Base-by-base conservation (phyloP, 108 stramenopile species). In the Cylindrotheca closterium region DNA sequence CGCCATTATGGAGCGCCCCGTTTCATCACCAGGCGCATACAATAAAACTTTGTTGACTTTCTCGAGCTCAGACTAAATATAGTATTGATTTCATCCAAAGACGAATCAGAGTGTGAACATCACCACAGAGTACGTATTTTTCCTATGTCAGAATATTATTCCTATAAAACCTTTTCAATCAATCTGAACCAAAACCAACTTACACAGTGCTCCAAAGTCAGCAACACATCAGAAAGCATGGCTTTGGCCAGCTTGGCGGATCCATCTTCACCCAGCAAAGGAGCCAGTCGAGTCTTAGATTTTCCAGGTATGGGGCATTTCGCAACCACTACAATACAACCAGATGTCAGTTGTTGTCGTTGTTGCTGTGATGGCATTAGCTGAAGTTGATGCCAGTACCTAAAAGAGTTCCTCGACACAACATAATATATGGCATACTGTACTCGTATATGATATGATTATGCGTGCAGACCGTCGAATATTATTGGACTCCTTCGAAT, bases 211-310 rank as follows among this genome's bases (percentile, higher is more conserved):
- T 75, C 68, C 49, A 87, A 58, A 0, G 79, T 77, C 25, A 71
- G 29, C 12, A 93, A 60, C 26, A 90, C 76, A 65, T 93, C 92
- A 49, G 83, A 87, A 0, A 93, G 73, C 92, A 93, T 93, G 37
- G 85, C 83, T 30, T 73, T 75, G 21, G 92, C 92, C 29, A 93
- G 59, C 2, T 30, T 26, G 21, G 87, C 85, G 15, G 88, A 74
- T n/a, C 92, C 92, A 22, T 85, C 78, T 7, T 75, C 68, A 0
- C 86, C 86, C 48, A 88, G 50, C 30, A 84, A 33, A 2, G 85
- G 81, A 50, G 73, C 67, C 51, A 90, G 55, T 7, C 92, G 65
- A 1, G 92, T 93, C 70, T 93, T 93, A 49, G 77, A 70, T 55
- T 61, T 60, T 30, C 92, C 92, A 19, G 85, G 77, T 22, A 78